Base-by-base conservation (phyloP, 2,329 filamentous ascomycete genomes). In the Cucurbitaria berberidis region DNA sequence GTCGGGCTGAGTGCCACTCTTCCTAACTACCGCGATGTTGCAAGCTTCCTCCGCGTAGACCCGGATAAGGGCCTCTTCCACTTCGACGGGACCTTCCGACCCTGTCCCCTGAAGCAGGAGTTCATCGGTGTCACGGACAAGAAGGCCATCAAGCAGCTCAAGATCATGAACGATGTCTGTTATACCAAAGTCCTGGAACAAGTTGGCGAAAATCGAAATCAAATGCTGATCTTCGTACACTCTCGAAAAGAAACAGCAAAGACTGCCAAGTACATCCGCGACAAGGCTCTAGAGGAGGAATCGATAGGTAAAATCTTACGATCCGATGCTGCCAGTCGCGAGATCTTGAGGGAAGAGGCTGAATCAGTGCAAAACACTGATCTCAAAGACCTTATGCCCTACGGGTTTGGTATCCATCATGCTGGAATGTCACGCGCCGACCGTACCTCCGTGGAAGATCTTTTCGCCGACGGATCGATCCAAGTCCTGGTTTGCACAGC, bases 201-300 rank as follows among this genome's bases (percentile, higher is more conserved):
- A 71, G 93, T 97, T 26, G 95, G 95, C 6, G 88, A 89, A 53
- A 89, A 96, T 69, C 87, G 90, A 59, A 96, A 99, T 67, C 95
- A 99, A 75, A 97, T 99, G 93, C 86, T 99, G 34, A 96, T 99
- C 54, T 99, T 99, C 70, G 95, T 99, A 5, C 96, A 99, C 74
- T 99, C 96, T 30, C 85, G 95, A 67, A 99, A 99, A 72, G 96
- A 99, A 76, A 99, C 96, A 0, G 92, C 93, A 8, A 99, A 99
- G 79, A 99, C 96, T 3, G 95, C 93, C 21, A 91, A 90, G 70
- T 96, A 96, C 72, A 93, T 99, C 68, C 86, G 93, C 59, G 96
- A 99, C 79, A 97, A 97, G 77, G 93, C 95, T 3, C 78, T 99
- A n/a, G 95, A 99, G 74, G 84, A 91, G 80, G 96, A 98, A 68